Conservation (phyloP, 2,329 filamentous ascomycete genomes). For the Cadophora gregata region DNA sequence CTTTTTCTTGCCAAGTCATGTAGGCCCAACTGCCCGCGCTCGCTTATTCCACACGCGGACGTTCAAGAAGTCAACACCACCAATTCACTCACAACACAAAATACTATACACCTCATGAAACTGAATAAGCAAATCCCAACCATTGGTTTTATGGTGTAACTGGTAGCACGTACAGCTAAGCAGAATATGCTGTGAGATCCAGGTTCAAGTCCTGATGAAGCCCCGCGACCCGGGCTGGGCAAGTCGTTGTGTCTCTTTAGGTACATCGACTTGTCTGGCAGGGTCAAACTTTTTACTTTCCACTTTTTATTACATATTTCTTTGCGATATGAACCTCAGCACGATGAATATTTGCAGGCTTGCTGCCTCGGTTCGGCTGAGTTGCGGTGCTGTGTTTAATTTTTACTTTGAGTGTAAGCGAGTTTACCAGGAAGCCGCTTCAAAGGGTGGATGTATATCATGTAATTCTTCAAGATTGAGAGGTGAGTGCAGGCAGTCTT, state of each 20-base stretch:
- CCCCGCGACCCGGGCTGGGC: slow-evolving; percentile 10
- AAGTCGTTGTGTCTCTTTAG: neutral
- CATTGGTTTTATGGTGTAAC: neutral
- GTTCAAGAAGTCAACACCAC: too few relatives aligned
- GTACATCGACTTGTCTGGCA: neutral
- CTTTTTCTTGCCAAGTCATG: too few relatives aligned
- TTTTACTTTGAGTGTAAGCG: neutral
- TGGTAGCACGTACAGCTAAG: slow-evolving; percentile 1
- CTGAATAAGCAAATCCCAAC: neutral
- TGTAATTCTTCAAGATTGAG: too few relatives aligned
- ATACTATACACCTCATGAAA: neutral
- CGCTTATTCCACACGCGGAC: too few relatives aligned
- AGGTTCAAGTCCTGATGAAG: slow-evolving; percentile 15
- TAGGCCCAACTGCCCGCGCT: too few relatives aligned
- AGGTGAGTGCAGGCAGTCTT: too few relatives aligned
- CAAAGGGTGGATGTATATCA: too few relatives aligned
- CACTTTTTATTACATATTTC: neutral
- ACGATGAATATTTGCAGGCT: too few relatives aligned
- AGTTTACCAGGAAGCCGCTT: neutral
- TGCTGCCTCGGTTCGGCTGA: too few relatives aligned
- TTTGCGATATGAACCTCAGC: too few relatives aligned
- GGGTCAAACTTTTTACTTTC: neutral
- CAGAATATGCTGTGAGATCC: neutral
- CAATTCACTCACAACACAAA: neutral
- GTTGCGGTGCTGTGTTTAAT: too few relatives aligned